Percentiles rank a stretch among this genome's conserved stretches.
Evolutionary conservation across 2,329 filamentous ascomycete species (phyloP).

Genomic region (Cladosporium sphaerospermum): DNA sequence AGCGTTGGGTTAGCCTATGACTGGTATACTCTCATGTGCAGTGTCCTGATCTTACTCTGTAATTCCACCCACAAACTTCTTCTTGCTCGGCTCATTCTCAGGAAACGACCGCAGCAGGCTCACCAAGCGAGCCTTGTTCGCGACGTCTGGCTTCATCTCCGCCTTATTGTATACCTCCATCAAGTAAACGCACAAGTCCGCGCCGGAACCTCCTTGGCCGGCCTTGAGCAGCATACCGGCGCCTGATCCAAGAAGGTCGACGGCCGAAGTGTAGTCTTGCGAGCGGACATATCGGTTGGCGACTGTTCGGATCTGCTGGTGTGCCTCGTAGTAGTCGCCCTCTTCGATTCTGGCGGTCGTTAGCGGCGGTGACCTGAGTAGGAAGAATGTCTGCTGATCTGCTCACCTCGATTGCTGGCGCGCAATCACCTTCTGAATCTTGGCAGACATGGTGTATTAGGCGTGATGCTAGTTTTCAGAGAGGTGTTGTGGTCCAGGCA

Average conservation of each 20-base stretch:
- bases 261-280: constrained; percentile 74
- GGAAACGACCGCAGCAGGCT: constrained; percentile 76
- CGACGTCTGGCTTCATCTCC: constrained; percentile 68
- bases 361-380: background rate
- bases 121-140: constrained; percentile 66
- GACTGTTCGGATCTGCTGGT: constrained; percentile 95
- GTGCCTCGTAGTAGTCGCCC: constrained; percentile 94
- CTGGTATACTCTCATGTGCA: background rate
- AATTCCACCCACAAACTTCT: constrained; percentile 84
- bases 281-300: constrained; percentile 89
- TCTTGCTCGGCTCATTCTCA: constrained; percentile 77
- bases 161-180: constrained; percentile 89
- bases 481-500: too few species aligned
- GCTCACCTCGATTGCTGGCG: constrained; percentile 69
- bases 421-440: constrained; percentile 66
- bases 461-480: too few species aligned
- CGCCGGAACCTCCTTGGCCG: constrained; percentile 88
- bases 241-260: constrained; percentile 79
- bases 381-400: background rate
- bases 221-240: constrained; percentile 81
- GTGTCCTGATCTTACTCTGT: constrained; percentile 52
- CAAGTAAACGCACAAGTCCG: constrained; percentile 80
- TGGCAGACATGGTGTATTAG: constrained; percentile 30
- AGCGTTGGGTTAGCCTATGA: background rate
- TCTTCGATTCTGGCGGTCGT: constrained; percentile 63